Evolutionary conservation across 2,329 filamentous ascomycete species (phyloP), one percentile per base, ranked within the genome.

Genomic region (Colletotrichum lini): DNA sequence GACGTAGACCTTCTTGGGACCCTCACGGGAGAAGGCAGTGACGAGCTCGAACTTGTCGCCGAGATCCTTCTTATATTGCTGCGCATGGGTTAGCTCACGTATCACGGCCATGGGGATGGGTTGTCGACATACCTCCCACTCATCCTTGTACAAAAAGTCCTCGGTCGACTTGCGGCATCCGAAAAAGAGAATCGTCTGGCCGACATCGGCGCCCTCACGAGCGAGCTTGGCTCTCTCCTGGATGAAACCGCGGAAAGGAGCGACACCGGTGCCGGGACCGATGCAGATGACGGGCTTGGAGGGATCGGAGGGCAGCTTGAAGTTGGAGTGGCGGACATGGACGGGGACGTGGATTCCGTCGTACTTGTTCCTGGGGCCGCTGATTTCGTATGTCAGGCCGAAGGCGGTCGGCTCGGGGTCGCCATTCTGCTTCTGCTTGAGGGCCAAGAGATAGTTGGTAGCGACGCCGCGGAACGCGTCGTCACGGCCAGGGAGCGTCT

Each of bases 321-420:
- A 99, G 86, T 98, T 99, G 74, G 96, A 98, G 84, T 98, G 96
- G 74, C 96, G 94, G 71, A 99, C 91, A 80, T 99, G 96, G 16
- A 99, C 94, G 3, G 96, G 96, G 30, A 98, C 92, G 79, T 97
- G 95, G 72, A 98, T 92, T 72, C 96, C 96, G 78, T 98, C 94
- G 82, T 98, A 99, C 84, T 97, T 98, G 88, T 98, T 97, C 78
- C 96, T 91, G 18, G 96, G 96, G 15, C 96, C 96, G 59, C 84
- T 92, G 76, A 98, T 93, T 68, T 94, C 89, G 82, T 98, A 99
- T 66, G 92, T 94, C 70, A 96, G 85, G 65, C 95, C 94, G 77
- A 96, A 94, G 35, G 94, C 91, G 79, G 94, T 92, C 42, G 95
- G 94, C 76, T 92, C 86, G 4, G 93, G 88, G 63, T 98, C 94